A percentile compares a stretch with the other conserved stretches of the same genome.
Evolutionary conservation across 2,329 filamentous ascomycete species (phyloP).

Genomic region (Pyricularia sp.): DNA sequence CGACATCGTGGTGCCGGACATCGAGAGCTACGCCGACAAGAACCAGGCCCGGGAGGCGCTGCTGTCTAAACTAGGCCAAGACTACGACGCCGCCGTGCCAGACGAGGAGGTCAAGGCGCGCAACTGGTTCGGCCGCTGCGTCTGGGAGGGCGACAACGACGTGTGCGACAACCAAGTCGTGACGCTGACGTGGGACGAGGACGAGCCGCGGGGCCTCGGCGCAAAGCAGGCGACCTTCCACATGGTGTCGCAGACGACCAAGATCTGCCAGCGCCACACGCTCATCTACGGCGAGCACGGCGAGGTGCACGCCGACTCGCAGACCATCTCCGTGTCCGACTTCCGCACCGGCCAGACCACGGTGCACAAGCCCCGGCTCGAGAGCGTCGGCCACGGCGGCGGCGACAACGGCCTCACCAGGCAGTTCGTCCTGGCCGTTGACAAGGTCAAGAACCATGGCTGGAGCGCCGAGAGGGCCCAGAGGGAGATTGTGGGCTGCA

Average conservation of each 20-base stretch:
- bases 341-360: slow-evolving; percentile 47
- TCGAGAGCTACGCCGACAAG: slow-evolving; percentile 56
- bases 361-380: slow-evolving; percentile 46
- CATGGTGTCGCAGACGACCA: slow-evolving; percentile 84
- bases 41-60: slow-evolving; percentile 33
- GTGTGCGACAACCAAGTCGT: slow-evolving; percentile 90
- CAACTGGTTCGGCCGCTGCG: slow-evolving; percentile 87
- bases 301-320: slow-evolving; percentile 72
- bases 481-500: slow-evolving; percentile 62
- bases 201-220: slow-evolving; percentile 34
- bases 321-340: slow-evolving; percentile 60
- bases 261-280: slow-evolving; percentile 75
- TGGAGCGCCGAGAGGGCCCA: slow-evolving; percentile 61
- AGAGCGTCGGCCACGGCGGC: slow-evolving; percentile 53
- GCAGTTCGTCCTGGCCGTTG: slow-evolving; percentile 73
- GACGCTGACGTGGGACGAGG: slow-evolving; percentile 76
- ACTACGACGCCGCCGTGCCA: slow-evolving; percentile 38
- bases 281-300: slow-evolving; percentile 76
- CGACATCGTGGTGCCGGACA: slow-evolving; percentile 80
- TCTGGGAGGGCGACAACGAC: slow-evolving; percentile 85
- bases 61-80: slow-evolving; percentile 27
- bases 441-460: slow-evolving; percentile 59
- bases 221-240: slow-evolving; percentile 84
- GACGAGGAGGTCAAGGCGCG: slow-evolving; percentile 32
- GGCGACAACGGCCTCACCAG: slow-evolving; percentile 68